These are phyloP conservation scores for Mytilinidion resinicola DNA, from an alignment of 495 filamentous ascomycete species.

Conservation along the genomic window DNA sequence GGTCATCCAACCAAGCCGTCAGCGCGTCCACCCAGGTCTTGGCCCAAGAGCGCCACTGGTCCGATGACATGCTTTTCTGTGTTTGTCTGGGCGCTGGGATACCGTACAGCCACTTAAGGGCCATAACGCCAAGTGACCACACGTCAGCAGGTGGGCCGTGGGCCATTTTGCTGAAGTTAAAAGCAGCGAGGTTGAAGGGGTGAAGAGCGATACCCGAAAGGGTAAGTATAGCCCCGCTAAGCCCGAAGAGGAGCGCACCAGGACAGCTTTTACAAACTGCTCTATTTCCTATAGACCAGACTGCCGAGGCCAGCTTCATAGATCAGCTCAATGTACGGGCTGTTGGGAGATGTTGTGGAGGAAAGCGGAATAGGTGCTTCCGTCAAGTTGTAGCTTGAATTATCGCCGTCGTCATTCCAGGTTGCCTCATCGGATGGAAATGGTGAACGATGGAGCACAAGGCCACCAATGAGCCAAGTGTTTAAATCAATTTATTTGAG, in stretches of 20 bases:
- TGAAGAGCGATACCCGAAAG: not conserved
- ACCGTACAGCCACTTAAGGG: no score
- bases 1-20: no score
- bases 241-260: not conserved
- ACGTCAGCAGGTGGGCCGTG: no score
- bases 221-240: slow-evolving; percentile 11
- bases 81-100: no score
- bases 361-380: not conserved
- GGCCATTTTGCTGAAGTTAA: no score
- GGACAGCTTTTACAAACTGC: slow-evolving; percentile 20
- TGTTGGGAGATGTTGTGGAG: no score
- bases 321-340: slow-evolving; percentile 20
- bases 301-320: slow-evolving; percentile 23
- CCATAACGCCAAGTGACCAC: no score
- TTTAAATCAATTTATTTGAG: no score
- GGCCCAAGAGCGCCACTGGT: no score
- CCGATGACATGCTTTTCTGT: no score
- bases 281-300: slow-evolving; percentile 20
- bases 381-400: slow-evolving; percentile 6
- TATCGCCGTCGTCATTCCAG: not conserved
- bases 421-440: not conserved
- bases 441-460: not conserved
- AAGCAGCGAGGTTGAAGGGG: not conserved
- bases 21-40: no score
- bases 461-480: no score